Evolutionary conservation across 176 grass and related monocot genomes (phyloP).

Genomic region (Tuctoria greenei): DNA sequence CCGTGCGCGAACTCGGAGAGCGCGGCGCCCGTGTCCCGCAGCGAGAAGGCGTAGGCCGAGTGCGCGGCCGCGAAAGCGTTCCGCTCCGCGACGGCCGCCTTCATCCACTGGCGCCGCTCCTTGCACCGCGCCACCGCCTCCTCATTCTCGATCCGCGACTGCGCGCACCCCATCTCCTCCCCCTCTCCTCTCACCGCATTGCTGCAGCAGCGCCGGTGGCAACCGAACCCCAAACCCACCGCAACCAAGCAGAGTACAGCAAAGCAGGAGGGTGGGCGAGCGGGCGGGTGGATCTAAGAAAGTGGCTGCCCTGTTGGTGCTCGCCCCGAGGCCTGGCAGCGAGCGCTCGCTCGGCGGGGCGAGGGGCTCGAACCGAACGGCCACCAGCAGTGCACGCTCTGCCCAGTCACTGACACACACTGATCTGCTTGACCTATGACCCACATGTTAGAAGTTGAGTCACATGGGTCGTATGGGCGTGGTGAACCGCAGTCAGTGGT

Average conservation of each 20-base stretch:
- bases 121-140: slow-evolving; percentile 86
- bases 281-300: slow-evolving; percentile 42
- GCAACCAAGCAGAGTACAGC: background rate
- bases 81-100: slow-evolving; percentile 62
- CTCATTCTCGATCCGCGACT: slow-evolving; percentile 95
- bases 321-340: slow-evolving; percentile 36
- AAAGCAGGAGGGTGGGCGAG: slow-evolving; percentile 4
- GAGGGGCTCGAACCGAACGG: slow-evolving; percentile 26
- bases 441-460: background rate
- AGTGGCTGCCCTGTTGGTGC: slow-evolving; percentile 20
- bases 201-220: background rate
- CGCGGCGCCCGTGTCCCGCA: slow-evolving; percentile 78
- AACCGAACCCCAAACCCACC: background rate
- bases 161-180: slow-evolving; percentile 76
- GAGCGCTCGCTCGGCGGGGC: slow-evolving; percentile 3
- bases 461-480: too few species aligned
- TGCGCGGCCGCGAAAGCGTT: slow-evolving; percentile 88
- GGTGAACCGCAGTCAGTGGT: slow-evolving; percentile 41
- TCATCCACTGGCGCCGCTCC: slow-evolving; percentile 81
- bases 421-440: accelerated
- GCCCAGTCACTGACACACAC: background rate
- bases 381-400: accelerated
- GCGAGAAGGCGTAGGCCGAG: slow-evolving; percentile 66
- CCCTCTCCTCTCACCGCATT: slow-evolving; percentile 39
- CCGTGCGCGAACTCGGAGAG: slow-evolving; percentile 87